phyloP scores from a whole-genome alignment of 2,329 filamentous ascomycete species.

The Zopfia rhizophila region DNA sequence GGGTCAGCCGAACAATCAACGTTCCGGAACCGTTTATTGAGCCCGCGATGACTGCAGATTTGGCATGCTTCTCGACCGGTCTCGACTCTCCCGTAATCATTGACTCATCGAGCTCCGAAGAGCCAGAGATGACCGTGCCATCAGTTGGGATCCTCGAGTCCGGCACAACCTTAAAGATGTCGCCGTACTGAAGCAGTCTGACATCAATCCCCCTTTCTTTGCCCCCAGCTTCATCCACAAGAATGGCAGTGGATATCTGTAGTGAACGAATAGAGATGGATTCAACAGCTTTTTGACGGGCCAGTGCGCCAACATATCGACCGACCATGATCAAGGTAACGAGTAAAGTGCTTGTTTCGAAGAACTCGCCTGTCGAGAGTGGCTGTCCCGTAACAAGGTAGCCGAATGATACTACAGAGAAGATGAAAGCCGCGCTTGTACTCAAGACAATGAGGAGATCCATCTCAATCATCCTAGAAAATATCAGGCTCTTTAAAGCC shows the following conservation, averaged over 20 bases:
- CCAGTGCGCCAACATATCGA: slow-evolving; percentile 58
- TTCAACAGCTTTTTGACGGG: slow-evolving; percentile 60
- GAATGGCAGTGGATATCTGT: slow-evolving; percentile 64
- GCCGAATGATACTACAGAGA: slow-evolving; percentile 64
- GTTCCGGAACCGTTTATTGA: slow-evolving; percentile 65
- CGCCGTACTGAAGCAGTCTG: slow-evolving; percentile 75
- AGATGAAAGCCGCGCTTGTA: slow-evolving; percentile 72
- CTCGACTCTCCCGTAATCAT: slow-evolving; percentile 79
- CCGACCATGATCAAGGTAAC: slow-evolving; percentile 66
- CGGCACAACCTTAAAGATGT: slow-evolving; percentile 71
- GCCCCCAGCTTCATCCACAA: slow-evolving; percentile 57
- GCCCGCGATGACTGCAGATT: slow-evolving; percentile 71
- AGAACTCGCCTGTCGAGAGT: slow-evolving; percentile 59
- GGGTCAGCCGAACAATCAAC: slow-evolving; percentile 64
- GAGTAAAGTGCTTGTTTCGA: slow-evolving; percentile 66
- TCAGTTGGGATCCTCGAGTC: slow-evolving; percentile 73
- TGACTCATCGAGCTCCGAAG: slow-evolving; percentile 76
- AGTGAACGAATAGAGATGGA: slow-evolving; percentile 65
- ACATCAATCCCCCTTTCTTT: slow-evolving; percentile 68
- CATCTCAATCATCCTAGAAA: slow-evolving; percentile 72
- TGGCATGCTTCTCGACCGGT: slow-evolving; percentile 66
- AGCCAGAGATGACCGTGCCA: slow-evolving; percentile 70
- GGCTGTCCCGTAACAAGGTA: slow-evolving; percentile 49
- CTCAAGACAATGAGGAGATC: slow-evolving; percentile 75
- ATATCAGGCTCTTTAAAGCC: slow-evolving; percentile 70